Evolutionary conservation across 306 rosid genomes (phyloP), one percentile per base, ranked within the genome.

Genomic region (Boehmeria nivea): DNA sequence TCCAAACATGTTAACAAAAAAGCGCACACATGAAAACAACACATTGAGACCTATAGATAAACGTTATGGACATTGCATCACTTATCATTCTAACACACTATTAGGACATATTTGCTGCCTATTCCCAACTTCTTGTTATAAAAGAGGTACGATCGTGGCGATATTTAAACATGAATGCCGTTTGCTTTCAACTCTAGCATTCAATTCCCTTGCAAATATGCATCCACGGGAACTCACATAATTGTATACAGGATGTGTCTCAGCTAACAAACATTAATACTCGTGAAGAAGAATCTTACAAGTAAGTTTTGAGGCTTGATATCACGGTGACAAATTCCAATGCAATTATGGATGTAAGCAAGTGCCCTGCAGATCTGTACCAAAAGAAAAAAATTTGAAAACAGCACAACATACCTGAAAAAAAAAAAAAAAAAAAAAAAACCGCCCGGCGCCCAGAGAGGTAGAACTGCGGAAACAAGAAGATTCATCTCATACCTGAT

Each of bases 301-400:
- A 91, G 98, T 63, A 91, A 74, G 68, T 91, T 91, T 70, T 91
- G 98, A 70, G 98, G 98, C 75, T 91, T 91, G 85, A 91, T 91
- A 74, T 91, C 98, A 33, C 98, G 98, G 55, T 91, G 98, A 68
- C 98, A 91, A 60, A 91, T 91, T 37, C 93, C 93, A 51, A 91
- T 82, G 77, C 96, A 83, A 52, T 91, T 91, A 77, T 91, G 98
- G 70, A 91, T 80, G 61, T 91, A 91, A 43, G 98, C 95, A 72
- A 91, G 89, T 33, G 96, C 98, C 75, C 98, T 79, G 75, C 98
- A 91, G 43, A 91, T 87, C 98, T 91, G 93, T 76, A 82, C 39
- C 60, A 4, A 76, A 60, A 43, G 57, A 58, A 27, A 34, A n/a
- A n/a, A n/a, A n/a, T n/a, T n/a, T n/a, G n/a, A n/a, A n/a, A n/a